A percentile compares a stretch with the other conserved stretches of the same genome.
phyloP scores from a whole-genome alignment of 2,329 filamentous ascomycete genomes.

The Stemphylium lycopersici region DNA sequence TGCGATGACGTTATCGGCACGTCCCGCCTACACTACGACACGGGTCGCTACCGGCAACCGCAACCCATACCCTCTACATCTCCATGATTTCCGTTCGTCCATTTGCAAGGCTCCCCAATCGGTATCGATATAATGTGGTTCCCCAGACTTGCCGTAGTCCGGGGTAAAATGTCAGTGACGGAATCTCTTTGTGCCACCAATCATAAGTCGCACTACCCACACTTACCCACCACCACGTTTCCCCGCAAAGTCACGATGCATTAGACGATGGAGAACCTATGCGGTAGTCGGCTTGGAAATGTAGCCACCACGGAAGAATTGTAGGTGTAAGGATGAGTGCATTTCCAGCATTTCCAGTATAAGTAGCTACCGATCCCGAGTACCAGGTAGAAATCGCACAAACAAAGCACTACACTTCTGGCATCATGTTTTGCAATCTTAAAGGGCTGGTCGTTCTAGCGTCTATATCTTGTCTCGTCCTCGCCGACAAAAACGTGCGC shows the following conservation, averaged over 20 bases:
- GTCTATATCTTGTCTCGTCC: not conserved
- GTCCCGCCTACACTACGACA: not conserved
- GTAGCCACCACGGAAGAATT: slow-evolving; percentile 10
- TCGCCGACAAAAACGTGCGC: slow-evolving; percentile 19
- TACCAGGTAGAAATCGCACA: not conserved
- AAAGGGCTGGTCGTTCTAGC: not conserved
- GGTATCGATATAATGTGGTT: not conserved
- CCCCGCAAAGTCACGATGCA: slow-evolving; percentile 9
- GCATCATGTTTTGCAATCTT: not conserved
- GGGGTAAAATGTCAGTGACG: slow-evolving; percentile 4
- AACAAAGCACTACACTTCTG: not conserved
- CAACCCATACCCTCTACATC: not conserved
- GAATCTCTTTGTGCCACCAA: slow-evolving; percentile 15
- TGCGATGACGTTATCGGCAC: not conserved
- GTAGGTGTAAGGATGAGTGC: not conserved
- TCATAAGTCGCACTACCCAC: slow-evolving; percentile 1
- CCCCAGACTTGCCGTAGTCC: slow-evolving; percentile 10
- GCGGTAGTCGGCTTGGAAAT: not conserved
- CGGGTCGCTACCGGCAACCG: not conserved
- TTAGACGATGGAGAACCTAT: not conserved
- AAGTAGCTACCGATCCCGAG: not conserved
- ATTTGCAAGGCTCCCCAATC: not conserved
- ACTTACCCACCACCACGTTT: slow-evolving; percentile 1
- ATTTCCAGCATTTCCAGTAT: not conserved
- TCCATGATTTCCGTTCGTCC: not conserved